Evolutionary conservation across 73 alveolate species (phyloP).

Genomic region (Diophrys appendiculata): DNA sequence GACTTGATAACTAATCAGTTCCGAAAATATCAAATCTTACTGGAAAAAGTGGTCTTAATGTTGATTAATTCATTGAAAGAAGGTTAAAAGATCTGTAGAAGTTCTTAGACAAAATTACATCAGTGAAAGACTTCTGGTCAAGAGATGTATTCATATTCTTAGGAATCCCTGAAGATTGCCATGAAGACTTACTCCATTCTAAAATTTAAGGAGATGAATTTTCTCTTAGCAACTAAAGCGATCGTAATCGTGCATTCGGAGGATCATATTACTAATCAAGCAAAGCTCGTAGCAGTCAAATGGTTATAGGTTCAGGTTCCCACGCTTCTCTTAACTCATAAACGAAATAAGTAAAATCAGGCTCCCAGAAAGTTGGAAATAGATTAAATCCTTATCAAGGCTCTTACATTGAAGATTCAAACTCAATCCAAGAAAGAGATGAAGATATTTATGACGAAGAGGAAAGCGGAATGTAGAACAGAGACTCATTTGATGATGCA

Average conservation of each 20-base stretch:
- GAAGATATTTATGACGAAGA: not conserved
- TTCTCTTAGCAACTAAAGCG: too few species aligned
- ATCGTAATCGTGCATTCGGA: too few species aligned
- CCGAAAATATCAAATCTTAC: not conserved
- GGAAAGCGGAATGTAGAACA: not conserved
- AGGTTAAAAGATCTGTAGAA: not conserved
- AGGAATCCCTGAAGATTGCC: not conserved
- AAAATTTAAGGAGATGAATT: not conserved
- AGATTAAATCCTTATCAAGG: not conserved
- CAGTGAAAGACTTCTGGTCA: conserved; percentile 4
- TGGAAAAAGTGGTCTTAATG: not conserved
- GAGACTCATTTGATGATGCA: not conserved
- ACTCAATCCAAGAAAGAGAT: not conserved
- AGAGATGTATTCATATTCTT: conserved; percentile 8
- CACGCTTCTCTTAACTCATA: too few species aligned
- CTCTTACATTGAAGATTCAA: not conserved
- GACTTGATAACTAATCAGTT: not conserved
- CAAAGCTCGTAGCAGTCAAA: too few species aligned
- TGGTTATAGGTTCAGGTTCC: too few species aligned
- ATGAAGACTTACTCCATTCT: not conserved
- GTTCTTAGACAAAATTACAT: not conserved
- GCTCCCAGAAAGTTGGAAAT: not conserved
- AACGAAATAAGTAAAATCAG: too few species aligned
- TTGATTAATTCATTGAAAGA: not conserved
- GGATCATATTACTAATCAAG: too few species aligned